Evolutionary conservation across 2,329 filamentous ascomycete genomes (phyloP), one percentile per base, ranked within the genome.

Genomic region (Biscogniauxia mediterranea): DNA sequence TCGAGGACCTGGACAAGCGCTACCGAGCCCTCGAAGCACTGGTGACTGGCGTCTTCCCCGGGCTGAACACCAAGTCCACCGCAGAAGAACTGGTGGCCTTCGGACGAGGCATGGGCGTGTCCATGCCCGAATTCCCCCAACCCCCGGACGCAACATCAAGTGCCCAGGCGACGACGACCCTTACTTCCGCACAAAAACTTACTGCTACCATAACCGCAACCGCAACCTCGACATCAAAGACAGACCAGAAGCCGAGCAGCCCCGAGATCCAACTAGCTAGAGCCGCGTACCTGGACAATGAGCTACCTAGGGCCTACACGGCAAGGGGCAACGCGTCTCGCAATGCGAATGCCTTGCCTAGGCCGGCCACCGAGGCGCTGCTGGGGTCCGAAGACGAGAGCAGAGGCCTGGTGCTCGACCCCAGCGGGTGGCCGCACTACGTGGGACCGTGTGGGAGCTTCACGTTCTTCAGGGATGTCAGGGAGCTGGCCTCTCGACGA

Each of bases 1-100:
- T 79, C 6, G 78, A 80, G 62, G 78, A 77, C n/a, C 68, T 80
- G 52, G 79, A 77, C 54, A 69, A 76, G 28, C 71, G 78, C 26
- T 80, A 78, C 61, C 71, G 78, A 52, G 76, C 78, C 2, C 70
- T 80, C 11, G 77, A 80, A 63, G 72, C 76, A 17, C 54, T 80
- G 52, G 72, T 79, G 51, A 75, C 76, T 55, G 77, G 77, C 0
- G 59, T 80, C 1, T 79, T 78, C 54, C 76, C 78, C 3, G 64
- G 76, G 17, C 69, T 76, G 42, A 75, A 78, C 58, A 70, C 74
- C 2, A 73, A 73, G 19, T 64, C 69, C 20, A 73, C 76, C 58
- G 72, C 76, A 25, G 75, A 77, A 46, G 72, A 74, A 13, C 63
- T 80, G 19, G 77, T 77, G 56, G 71, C 70, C 5, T 77, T 79